Conservation (phyloP, 169 alveolate genomes). For the Plasmodium vivax region DNA sequence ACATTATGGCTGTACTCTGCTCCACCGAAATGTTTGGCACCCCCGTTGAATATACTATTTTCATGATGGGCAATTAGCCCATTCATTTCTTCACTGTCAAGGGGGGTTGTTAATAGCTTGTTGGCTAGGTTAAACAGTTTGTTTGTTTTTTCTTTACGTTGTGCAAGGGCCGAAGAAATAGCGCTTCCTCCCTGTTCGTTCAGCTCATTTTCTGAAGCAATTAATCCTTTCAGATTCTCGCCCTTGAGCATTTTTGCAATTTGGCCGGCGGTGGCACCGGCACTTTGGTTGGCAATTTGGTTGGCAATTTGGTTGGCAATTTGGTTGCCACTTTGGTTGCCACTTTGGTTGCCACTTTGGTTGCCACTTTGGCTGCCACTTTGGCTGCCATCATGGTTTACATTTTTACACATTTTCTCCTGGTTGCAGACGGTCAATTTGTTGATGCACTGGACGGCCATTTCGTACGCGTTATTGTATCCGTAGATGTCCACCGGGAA, state of each 20-base stretch:
- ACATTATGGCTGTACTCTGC: background rate
- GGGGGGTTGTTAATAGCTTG: background rate
- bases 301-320: background rate
- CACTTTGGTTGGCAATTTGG: background rate
- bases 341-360: background rate
- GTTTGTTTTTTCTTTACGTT: conserved; percentile 13
- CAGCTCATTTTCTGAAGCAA: conserved; percentile 6
- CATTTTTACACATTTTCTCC: conserved; percentile 36
- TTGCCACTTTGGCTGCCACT: background rate
- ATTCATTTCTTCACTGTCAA: background rate
- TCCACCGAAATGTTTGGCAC: background rate
- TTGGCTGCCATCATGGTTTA: conserved; percentile 6
- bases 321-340: background rate
- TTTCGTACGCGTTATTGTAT: conserved; percentile 71
- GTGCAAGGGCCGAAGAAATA: background rate
- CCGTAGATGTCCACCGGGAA: conserved; percentile 70
- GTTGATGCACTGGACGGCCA: conserved; percentile 75
- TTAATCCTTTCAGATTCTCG: background rate
- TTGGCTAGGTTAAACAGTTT: conserved; percentile 13
- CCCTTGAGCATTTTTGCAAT: conserved; percentile 17
- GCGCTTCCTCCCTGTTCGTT: conserved; percentile 1
- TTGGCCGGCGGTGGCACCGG: background rate
- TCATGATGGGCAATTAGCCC: background rate
- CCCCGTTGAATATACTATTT: background rate
- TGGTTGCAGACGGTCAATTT: conserved; percentile 53